phyloP scores from a whole-genome alignment of 208 protist species.

The Leptomonas seymouri region DNA sequence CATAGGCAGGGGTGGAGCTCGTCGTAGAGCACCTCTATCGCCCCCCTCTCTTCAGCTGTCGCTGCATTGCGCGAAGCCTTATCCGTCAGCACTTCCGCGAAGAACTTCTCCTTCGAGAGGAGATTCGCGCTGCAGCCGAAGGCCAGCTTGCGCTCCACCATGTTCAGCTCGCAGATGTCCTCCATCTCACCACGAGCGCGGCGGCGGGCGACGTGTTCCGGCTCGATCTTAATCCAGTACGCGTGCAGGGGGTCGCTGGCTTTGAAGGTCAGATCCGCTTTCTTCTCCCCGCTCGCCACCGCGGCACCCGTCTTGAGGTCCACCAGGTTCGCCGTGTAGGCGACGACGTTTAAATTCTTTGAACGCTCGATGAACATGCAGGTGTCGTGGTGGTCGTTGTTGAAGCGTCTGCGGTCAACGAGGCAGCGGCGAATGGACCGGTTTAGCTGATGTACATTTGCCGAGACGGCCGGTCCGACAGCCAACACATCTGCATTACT shows the following conservation, averaged over 20 bases:
- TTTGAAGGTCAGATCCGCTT: constrained; percentile 39
- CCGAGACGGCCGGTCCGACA: constrained; percentile 46
- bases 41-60: constrained; percentile 14
- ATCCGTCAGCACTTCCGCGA: constrained; percentile 30
- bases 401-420: constrained; percentile 55
- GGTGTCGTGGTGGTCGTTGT: constrained; percentile 69
- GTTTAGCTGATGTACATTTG: constrained; percentile 60
- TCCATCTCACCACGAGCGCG: constrained; percentile 42
- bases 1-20: constrained; percentile 42
- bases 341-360: constrained; percentile 83
- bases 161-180: constrained; percentile 65
- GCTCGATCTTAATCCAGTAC: constrained; percentile 80
- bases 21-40: constrained; percentile 31
- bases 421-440: constrained; percentile 37
- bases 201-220: constrained; percentile 49
- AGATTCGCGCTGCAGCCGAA: constrained; percentile 65
- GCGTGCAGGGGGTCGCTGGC: constrained; percentile 57
- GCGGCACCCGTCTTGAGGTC: constrained; percentile 23
- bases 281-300: constrained; percentile 27
- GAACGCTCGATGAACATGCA: constrained; percentile 85
- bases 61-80: constrained; percentile 22
- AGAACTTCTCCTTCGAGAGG: constrained; percentile 31
- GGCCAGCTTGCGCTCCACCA: constrained; percentile 71
- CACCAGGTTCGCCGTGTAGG: constrained; percentile 55
- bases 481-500: constrained; percentile 64